A percentile compares a stretch with the other conserved stretches of the same genome.
Evolutionary conservation across 345 rosid genomes (phyloP).

Genomic region (Aegle marmelos): DNA sequence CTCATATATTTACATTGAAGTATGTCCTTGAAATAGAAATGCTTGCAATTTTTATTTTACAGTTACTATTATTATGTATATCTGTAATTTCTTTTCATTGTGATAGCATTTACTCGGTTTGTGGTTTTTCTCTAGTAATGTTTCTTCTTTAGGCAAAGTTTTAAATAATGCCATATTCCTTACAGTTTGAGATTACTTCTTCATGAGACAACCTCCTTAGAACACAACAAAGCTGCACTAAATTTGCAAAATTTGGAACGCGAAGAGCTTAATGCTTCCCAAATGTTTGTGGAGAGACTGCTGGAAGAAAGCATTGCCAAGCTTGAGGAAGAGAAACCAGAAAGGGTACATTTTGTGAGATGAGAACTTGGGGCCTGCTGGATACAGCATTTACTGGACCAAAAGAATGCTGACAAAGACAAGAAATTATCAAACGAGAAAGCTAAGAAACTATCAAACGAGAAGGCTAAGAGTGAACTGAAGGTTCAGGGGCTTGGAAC

Average conservation of each 20-base stretch:
- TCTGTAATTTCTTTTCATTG: not conserved
- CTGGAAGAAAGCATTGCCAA: constrained; percentile 75
- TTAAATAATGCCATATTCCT: constrained; percentile 19
- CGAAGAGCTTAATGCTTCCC: constrained; percentile 62
- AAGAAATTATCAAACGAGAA: constrained; percentile 68
- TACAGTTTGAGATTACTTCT: constrained; percentile 87
- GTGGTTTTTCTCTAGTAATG: not conserved
- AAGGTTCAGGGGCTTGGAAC: constrained; percentile 97
- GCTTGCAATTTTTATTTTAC: not conserved
- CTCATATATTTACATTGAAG: not conserved
- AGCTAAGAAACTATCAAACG: constrained; percentile 61
- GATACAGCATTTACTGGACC: constrained; percentile 97
- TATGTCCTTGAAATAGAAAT: not conserved
- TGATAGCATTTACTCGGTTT: not conserved
- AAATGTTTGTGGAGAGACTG: constrained; percentile 61
- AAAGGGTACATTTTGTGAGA: constrained; percentile 60
- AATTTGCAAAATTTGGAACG: constrained; percentile 42
- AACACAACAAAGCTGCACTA: constrained; percentile 40
- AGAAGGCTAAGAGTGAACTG: constrained; percentile 77
- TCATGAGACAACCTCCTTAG: constrained; percentile 50
- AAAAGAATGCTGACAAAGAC: constrained; percentile 77
- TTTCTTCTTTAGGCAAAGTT: constrained; percentile 7
- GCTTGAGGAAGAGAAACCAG: constrained; percentile 67
- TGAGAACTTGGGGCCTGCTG: constrained; percentile 99
- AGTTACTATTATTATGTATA: not conserved